Percentiles rank a stretch among this genome's conserved stretches.
These are phyloP conservation scores for Zoysia matrella DNA, from an alignment of 202 grass and related monocot species.

Conservation along the genomic window DNA sequence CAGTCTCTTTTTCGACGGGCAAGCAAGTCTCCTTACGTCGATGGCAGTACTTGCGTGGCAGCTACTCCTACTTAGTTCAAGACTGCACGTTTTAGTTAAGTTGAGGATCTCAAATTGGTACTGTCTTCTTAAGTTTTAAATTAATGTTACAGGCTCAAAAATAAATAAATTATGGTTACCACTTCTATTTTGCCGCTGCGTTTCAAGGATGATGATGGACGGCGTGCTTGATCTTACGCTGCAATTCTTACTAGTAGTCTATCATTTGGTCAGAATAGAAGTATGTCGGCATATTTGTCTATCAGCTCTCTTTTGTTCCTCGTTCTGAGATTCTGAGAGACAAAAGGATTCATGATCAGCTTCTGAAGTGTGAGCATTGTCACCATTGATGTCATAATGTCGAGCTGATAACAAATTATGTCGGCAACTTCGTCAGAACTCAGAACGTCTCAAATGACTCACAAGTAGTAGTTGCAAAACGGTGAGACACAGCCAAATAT, in stretches of 20 bases:
- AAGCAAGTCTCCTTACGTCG: neutral
- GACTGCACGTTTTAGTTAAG: neutral
- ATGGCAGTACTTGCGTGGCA: constrained; percentile 7
- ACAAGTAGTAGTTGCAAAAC: neutral
- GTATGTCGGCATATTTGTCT: neutral
- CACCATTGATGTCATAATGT: neutral
- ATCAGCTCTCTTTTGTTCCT: neutral
- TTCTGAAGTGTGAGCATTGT: neutral
- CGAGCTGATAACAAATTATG: neutral
- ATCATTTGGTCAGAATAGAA: no score
- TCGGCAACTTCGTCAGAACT: neutral
- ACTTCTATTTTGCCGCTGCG: constrained; percentile 19
- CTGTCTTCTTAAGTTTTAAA: constrained; percentile 1
- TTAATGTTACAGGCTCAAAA: neutral
- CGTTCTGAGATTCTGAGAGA: neutral
- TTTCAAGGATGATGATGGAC: neutral
- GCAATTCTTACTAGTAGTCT: neutral
- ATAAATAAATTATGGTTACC: no score
- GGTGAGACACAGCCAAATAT: neutral
- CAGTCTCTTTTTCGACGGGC: neutral
- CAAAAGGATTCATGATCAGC: neutral
- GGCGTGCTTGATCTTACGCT: neutral
- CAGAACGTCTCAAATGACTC: neutral
- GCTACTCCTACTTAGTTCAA: neutral
- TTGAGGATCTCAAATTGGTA: neutral